These are phyloP conservation scores for Basidiobolus meristosporus DNA, from an alignment of 371 early-diverging fungal genomes.

Conservation along the genomic window DNA sequence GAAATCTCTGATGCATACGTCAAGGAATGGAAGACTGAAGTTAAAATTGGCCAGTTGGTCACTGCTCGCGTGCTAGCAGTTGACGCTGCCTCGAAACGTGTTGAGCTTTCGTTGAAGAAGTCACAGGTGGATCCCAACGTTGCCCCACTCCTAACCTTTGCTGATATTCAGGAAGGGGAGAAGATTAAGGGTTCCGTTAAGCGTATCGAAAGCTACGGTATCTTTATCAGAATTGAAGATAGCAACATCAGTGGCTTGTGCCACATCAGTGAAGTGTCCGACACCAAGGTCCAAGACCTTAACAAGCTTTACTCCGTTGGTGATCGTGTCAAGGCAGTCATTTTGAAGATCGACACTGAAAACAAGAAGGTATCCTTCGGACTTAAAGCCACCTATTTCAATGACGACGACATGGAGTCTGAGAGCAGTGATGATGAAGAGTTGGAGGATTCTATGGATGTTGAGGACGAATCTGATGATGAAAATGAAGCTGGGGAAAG, in stretches of 20 bases:
- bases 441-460: conserved; percentile 17
- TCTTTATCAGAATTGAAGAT: conserved; percentile 47
- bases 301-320: conserved; percentile 44
- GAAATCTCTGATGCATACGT: conserved; percentile 73
- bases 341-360: conserved; percentile 35
- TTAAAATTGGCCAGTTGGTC: conserved; percentile 62
- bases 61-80: conserved; percentile 32
- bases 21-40: conserved; percentile 57
- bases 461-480: conserved; percentile 14
- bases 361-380: conserved; percentile 44
- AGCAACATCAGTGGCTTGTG: conserved; percentile 54
- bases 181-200: conserved; percentile 46
- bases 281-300: conserved; percentile 70
- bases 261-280: conserved; percentile 71
- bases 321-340: conserved; percentile 51
- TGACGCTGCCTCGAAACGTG: conserved; percentile 26
- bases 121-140: neutral
- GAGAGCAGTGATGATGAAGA: conserved; percentile 14
- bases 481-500: conserved; percentile 24
- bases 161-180: conserved; percentile 32
- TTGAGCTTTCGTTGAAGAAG: conserved; percentile 36
- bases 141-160: conserved; percentile 8
- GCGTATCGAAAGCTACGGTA: conserved; percentile 37
- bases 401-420: conserved; percentile 19
- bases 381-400: conserved; percentile 60